Percentiles rank a stretch among this genome's conserved stretches.
Conservation (phyloP, 2,329 filamentous ascomycete species). For the Ophiosphaerella korrae region DNA sequence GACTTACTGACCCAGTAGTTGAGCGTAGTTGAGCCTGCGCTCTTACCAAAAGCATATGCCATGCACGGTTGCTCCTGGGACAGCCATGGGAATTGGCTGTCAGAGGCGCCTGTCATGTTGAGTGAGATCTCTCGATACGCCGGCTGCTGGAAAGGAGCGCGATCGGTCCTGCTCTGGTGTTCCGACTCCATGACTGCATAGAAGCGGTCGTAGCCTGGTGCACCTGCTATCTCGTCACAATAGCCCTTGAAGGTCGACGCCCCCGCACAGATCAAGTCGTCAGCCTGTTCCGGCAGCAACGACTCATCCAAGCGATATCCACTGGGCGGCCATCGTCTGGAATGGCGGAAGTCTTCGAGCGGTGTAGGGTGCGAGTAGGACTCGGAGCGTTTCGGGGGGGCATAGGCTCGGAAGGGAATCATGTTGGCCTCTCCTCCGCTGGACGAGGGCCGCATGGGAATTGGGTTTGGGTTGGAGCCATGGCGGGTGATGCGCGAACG, state of each 20-base stretch:
- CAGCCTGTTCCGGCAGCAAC: constrained; percentile 39
- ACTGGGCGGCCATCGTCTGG: constrained; percentile 48
- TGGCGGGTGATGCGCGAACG: constrained; percentile 44
- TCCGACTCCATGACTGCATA: constrained; percentile 49
- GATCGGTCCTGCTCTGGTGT: constrained; percentile 46
- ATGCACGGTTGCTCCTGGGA: constrained; percentile 76
- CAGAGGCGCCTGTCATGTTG: constrained; percentile 42
- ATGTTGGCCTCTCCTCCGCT: constrained; percentile 39
- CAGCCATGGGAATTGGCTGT: constrained; percentile 63
- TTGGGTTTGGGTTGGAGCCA: constrained; percentile 40
- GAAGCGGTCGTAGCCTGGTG: constrained; percentile 45
- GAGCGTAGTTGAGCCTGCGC: constrained; percentile 72
- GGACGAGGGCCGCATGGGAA: constrained; percentile 32
- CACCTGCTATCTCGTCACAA: constrained; percentile 43
- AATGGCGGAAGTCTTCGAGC: constrained; percentile 44
- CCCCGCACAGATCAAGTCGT: constrained; percentile 47
- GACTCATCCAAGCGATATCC: constrained; percentile 42
- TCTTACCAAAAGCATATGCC: constrained; percentile 68
- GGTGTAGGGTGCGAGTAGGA: constrained; percentile 46
- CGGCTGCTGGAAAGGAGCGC: constrained; percentile 40
- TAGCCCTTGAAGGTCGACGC: constrained; percentile 50
- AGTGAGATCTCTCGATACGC: constrained; percentile 47
- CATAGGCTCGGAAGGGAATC: constrained; percentile 29
- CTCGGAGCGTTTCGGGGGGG: constrained; percentile 34
- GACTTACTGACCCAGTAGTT: constrained; percentile 70